Evolutionary conservation across 2,329 filamentous ascomycete genomes (phyloP).

Genomic region (Metarhizium guizhouense): DNA sequence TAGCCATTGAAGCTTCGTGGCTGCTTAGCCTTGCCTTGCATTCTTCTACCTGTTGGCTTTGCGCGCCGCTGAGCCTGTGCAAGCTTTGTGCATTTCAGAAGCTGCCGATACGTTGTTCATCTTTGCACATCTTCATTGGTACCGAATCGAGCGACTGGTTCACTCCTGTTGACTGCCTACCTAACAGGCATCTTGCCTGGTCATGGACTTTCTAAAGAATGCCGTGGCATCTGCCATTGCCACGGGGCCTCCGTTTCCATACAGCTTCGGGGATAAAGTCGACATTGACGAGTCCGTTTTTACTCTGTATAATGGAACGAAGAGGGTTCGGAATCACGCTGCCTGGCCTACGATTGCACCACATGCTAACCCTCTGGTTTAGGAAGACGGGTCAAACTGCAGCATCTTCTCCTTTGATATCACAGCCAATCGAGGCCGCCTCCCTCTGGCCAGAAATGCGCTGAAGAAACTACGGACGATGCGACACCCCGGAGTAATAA

Average conservation of each 20-base stretch:
- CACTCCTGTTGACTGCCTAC: not conserved
- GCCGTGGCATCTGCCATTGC: conserved; percentile 95
- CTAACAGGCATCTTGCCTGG: not conserved
- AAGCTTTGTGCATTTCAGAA: not conserved
- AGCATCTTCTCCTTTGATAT: conserved; percentile 97
- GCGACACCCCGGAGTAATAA: conserved; percentile 89
- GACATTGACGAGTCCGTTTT: conserved; percentile 92
- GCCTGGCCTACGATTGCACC: not conserved
- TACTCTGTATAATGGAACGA: conserved; percentile 92
- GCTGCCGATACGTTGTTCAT: not conserved
- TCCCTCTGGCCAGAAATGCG: conserved; percentile 87
- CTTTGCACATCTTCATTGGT: not conserved
- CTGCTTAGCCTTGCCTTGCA: not conserved
- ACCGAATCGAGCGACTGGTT: not conserved
- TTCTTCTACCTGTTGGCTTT: not conserved
- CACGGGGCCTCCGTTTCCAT: conserved; percentile 87
- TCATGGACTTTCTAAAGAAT: conserved; percentile 97
- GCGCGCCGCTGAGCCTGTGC: not conserved
- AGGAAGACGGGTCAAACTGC: conserved; percentile 92
- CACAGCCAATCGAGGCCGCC: conserved; percentile 64
- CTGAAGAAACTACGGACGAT: conserved; percentile 88
- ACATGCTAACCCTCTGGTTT: not conserved
- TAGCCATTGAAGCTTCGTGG: conserved; percentile 1
- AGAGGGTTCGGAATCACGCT: conserved; percentile 47
- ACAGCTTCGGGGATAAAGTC: conserved; percentile 84